Conservation (phyloP, 306 rosid species). For the Mucuna pruriens region DNA sequence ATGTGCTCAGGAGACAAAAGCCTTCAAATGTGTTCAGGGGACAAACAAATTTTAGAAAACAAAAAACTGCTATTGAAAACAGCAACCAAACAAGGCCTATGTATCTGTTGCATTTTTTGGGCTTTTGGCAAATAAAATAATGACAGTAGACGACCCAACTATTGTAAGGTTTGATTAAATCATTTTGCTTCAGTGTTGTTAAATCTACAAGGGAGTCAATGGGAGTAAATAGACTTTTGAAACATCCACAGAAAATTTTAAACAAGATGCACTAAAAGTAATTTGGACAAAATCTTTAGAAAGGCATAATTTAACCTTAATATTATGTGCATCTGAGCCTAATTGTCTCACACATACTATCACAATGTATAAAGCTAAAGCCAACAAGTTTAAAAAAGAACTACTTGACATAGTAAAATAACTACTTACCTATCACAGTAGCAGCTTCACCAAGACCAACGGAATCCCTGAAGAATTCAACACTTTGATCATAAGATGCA, state of each 20-base stretch:
- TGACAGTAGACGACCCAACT: neutral
- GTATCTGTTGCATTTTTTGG: neutral
- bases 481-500: constrained; percentile 96
- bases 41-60: neutral
- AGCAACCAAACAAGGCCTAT: neutral
- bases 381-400: neutral
- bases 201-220: neutral
- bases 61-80: neutral
- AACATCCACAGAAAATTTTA: neutral
- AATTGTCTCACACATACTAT: neutral
- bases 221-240: neutral
- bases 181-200: neutral
- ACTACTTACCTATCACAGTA: constrained; percentile 69
- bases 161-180: neutral
- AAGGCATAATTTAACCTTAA: constrained; percentile 13
- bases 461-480: constrained; percentile 87
- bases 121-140: neutral
- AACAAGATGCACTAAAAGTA: neutral
- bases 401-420: neutral
- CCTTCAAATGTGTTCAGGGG: neutral
- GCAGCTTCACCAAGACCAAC: constrained; percentile 86
- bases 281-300: neutral
- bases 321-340: neutral
- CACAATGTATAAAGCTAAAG: neutral
- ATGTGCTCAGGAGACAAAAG: neutral